These are phyloP conservation scores for Leonotis leonurus DNA, from an alignment of 257 asterid species.

Conservation along the genomic window DNA sequence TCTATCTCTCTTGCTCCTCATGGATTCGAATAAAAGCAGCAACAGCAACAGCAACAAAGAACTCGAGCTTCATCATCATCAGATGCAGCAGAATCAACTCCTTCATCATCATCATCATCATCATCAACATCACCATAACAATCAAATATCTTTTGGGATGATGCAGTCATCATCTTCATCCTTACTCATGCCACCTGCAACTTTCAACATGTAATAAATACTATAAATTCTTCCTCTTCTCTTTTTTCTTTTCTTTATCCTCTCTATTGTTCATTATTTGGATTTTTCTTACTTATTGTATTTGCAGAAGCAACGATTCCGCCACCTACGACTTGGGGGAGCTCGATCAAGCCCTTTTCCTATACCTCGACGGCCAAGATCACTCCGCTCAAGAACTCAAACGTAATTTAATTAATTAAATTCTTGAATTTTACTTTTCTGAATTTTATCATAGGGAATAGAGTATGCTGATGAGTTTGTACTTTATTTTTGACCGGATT, in stretches of 20 bases:
- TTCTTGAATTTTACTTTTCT: not conserved
- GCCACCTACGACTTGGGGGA: conserved; percentile 76
- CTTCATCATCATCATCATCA: conserved; percentile 19
- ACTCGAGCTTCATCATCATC: conserved; percentile 13
- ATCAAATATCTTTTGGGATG: conserved; percentile 66
- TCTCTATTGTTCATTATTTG: not conserved
- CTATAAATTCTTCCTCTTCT: not conserved
- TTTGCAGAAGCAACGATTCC: conserved; percentile 51
- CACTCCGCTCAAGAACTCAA: conserved; percentile 45
- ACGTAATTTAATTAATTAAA: conserved; percentile 21
- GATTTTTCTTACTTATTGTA: not conserved
- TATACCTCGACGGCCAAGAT: conserved; percentile 65
- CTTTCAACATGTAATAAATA: conserved; percentile 39
- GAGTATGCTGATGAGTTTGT: conserved; percentile 33
- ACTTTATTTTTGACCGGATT: conserved; percentile 56
- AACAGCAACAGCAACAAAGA: conserved; percentile 12
- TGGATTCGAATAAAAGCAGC: conserved; percentile 32
- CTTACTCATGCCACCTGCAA: conserved; percentile 32
- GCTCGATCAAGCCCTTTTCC: conserved; percentile 73
- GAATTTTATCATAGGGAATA: conserved; percentile 32
- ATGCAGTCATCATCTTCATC: conserved; percentile 46
- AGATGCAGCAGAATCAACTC: conserved; percentile 19
- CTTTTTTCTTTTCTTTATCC: not conserved
- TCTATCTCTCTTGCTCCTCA: conserved; percentile 1
- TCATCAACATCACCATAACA: conserved; percentile 16